Conservation (phyloP, 345 rosid genomes). For the Arabidopsis thaliana region DNA sequence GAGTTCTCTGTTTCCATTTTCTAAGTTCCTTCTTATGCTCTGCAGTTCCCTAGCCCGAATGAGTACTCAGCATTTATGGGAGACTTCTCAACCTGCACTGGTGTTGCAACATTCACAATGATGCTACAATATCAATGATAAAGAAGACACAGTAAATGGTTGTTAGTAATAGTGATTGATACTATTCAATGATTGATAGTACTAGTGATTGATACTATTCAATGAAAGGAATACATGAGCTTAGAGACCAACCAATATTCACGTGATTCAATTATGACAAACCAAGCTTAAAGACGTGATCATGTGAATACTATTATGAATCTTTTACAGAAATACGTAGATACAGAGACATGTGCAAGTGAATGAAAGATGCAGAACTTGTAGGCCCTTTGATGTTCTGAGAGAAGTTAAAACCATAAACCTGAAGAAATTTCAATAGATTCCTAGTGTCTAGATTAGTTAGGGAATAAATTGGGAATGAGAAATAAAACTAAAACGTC, state of each 20-base stretch:
- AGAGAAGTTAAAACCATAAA: not conserved
- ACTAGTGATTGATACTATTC: too few relatives aligned
- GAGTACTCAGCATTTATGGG: constrained; percentile 99
- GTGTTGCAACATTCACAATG: constrained; percentile 90
- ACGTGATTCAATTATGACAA: too few relatives aligned
- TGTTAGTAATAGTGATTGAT: too few relatives aligned
- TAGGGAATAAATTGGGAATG: too few relatives aligned
- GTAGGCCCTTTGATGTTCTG: constrained; percentile 26
- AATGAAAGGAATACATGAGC: too few relatives aligned
- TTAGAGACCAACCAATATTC: too few relatives aligned
- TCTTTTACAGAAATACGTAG: not conserved
- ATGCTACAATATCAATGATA: constrained; percentile 52
- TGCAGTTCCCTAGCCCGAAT: constrained; percentile 95
- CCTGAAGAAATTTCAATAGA: not conserved
- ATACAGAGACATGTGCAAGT: constrained; percentile 9
- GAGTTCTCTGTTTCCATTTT: not conserved
- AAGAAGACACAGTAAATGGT: too few relatives aligned
- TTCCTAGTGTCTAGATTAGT: not conserved
- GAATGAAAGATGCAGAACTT: not conserved
- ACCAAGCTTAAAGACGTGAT: not conserved
- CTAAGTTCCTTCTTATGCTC: constrained; percentile 19
- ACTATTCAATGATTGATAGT: too few relatives aligned
- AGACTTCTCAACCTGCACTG: constrained; percentile 94
- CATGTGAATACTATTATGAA: constrained; percentile 21
- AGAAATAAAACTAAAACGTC: too few relatives aligned